A percentile compares a stretch with the other conserved stretches of the same genome.
These are phyloP conservation scores for Parathielavia hyrcaniae DNA, from an alignment of 495 filamentous ascomycete genomes.

Conservation along the genomic window DNA sequence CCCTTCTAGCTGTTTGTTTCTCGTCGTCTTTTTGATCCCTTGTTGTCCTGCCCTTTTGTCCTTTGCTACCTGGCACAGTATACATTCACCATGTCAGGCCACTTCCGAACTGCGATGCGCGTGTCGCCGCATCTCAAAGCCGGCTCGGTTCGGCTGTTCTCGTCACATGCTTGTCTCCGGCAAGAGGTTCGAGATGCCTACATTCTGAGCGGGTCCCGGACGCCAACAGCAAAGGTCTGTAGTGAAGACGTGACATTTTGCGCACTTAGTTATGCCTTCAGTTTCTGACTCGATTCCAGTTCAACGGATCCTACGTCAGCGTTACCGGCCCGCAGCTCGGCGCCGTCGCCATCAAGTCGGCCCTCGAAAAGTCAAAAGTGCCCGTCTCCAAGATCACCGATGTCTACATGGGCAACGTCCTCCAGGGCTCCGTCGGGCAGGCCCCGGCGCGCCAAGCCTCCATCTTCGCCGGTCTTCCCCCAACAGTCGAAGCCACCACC, in stretches of 20 bases:
- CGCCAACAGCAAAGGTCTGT: conserved; percentile 76
- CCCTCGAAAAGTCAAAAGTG: conserved; percentile 72
- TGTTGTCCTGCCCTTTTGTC: no score
- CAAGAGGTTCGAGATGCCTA: conserved; percentile 82
- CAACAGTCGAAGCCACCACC: conserved; percentile 73
- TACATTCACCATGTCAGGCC: conserved; percentile 16
- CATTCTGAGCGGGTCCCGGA: conserved; percentile 80
- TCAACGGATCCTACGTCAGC: conserved; percentile 80
- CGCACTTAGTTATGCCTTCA: not conserved
- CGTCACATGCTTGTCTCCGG: conserved; percentile 49
- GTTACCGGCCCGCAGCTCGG: conserved; percentile 82
- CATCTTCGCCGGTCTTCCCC: conserved; percentile 77
- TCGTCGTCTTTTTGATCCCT: not conserved
- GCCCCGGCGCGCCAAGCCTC: conserved; percentile 86
- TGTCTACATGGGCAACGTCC: conserved; percentile 97
- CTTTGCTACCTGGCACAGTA: not conserved
- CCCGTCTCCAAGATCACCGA: conserved; percentile 72
- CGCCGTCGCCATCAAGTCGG: conserved; percentile 81
- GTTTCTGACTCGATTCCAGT: conserved; percentile 50
- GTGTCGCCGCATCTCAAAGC: conserved; percentile 15
- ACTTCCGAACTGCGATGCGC: conserved; percentile 20
- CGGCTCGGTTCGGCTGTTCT: conserved; percentile 56
- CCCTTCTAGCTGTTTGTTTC: not conserved
- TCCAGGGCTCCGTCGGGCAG: conserved; percentile 77
- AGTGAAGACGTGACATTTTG: not conserved